Conservation (phyloP, 495 filamentous ascomycete species). For the Viridothelium virens region DNA sequence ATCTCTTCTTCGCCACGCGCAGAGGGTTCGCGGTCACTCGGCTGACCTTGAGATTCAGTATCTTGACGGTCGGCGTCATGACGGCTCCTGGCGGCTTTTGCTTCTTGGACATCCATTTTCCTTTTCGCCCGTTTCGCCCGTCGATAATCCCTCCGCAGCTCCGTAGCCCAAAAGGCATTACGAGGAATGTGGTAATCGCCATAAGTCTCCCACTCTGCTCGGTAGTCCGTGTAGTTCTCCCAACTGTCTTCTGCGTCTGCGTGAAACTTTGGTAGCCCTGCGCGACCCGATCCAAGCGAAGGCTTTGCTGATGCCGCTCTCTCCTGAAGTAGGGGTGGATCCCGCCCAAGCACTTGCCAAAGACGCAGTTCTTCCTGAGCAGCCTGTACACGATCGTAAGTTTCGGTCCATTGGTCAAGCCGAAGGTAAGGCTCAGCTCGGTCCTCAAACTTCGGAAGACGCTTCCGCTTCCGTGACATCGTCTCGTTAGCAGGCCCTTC, state of each 20-base stretch:
- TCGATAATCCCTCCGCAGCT: not conserved
- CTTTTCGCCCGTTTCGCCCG: not conserved
- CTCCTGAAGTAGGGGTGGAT: not conserved
- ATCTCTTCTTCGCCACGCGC: not conserved
- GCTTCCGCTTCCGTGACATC: not conserved
- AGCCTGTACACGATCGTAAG: not conserved
- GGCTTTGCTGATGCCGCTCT: not conserved
- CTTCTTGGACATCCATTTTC: not conserved
- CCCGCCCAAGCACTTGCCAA: not conserved
- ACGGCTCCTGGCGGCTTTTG: not conserved
- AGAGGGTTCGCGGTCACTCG: not conserved
- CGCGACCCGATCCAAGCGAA: too few species aligned
- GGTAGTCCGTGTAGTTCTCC: not conserved
- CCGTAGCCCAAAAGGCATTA: not conserved
- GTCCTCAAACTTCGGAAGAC: not conserved
- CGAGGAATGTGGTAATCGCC: not conserved
- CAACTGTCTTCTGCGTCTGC: not conserved
- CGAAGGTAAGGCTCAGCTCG: not conserved
- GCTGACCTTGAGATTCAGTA: not conserved
- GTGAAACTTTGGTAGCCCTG: not conserved
- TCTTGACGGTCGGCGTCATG: not conserved
- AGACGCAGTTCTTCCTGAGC: not conserved
- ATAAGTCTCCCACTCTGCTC: constrained; percentile 7
- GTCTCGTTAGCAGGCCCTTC: not conserved
- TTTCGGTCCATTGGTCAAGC: not conserved